Evolutionary conservation across 1,284 basidiomycete species (phyloP), one percentile per base, ranked within the genome.

Genomic region (Melampsora americana): DNA sequence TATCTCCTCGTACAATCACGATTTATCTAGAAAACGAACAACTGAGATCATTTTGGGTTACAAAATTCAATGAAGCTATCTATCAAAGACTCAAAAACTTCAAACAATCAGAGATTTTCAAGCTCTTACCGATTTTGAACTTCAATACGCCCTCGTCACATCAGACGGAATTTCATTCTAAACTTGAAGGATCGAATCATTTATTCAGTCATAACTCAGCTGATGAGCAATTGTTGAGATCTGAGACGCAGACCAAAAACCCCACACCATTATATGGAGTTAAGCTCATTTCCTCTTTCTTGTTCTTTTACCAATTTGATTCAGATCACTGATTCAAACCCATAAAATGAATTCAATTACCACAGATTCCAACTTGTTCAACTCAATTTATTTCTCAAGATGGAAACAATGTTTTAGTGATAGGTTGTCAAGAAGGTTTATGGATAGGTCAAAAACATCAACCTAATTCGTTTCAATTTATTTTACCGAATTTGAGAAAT

Each of bases 401-500:
- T 82, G 89, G 91, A 5, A 88, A 92, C 60, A 87, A 88, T 1
- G 86, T 98, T 20, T 90, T 97, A 23, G 93, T 95, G 0, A 90
- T 97, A 79, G 95, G 95, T 26, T 96, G 94, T 83, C 90, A 92
- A 0, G 93, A 97, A 81, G 95, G 95, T 48, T 92, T 98, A 1
- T 98, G 93, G 92, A 95, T 98, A 79, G 95, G 95, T 0, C 90
- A 96, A 83, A 87, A 92, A 42, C 90, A 92, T 80, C 90, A 95
- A 81, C 89, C 93, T 0, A 85, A 86, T 82, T 95, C 93, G 5
- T 87, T 96, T 83, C 88, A 92, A 44, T 91, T 93, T 76, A 93
- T 97, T 26, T 84, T 97, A 16, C 92, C 95, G 81, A 85, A 96
- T 56, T 92, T 92, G 83, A 87, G 89, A 83, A 87, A 89, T 83